Evolutionary conservation across 1,139 yeast species (phyloP), one percentile per base, ranked within the genome.

Genomic region (Yamadazyma songkhlaensis): DNA sequence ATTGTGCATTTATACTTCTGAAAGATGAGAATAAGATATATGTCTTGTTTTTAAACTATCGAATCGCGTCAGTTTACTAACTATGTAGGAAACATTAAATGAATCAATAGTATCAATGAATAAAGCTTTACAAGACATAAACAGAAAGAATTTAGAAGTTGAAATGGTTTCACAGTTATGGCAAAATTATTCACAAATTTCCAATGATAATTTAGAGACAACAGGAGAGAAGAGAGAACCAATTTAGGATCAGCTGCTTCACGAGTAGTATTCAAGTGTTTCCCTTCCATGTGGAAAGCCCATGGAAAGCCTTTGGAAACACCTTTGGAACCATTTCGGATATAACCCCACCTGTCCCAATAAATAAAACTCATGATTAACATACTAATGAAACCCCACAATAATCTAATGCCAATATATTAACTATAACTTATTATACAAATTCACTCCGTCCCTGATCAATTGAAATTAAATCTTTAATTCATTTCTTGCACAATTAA

Each of bases 131-230:
- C 77, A 75, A 43, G 79, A 82, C 42, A 77, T 84, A 38, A 82
- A 80, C 51, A 70, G 77, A 47, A 79, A 79, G 42, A 85, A 85
- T 49, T 73, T 81, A 59, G 82, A 85, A 42, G 72, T 84, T 6
- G 95, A 85, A 48, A 67, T 85, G 30, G 75, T 86, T 38, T 77
- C 90, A 2, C 87, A 81, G 51, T 79, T 88, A 77, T 86, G 95
- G 88, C 87, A 81, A 39, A 83, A 80, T 51, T 88, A 87, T 54
- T 75, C 79, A 44, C 73, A 82, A 28, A 84, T 82, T 51, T 80
- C 84, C 3, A 79, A 80, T 48, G 84, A 81, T 60, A 84, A 85
- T 51, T 59, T 87, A 41, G 82, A 84, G 40, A 79, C 86, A 9
- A 84, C 92, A 1, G 83, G 82, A 2, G 78, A 78, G 51, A 69